phyloP scores from a whole-genome alignment of 2,329 filamentous ascomycete species.

The Epichloe coenophiala region DNA sequence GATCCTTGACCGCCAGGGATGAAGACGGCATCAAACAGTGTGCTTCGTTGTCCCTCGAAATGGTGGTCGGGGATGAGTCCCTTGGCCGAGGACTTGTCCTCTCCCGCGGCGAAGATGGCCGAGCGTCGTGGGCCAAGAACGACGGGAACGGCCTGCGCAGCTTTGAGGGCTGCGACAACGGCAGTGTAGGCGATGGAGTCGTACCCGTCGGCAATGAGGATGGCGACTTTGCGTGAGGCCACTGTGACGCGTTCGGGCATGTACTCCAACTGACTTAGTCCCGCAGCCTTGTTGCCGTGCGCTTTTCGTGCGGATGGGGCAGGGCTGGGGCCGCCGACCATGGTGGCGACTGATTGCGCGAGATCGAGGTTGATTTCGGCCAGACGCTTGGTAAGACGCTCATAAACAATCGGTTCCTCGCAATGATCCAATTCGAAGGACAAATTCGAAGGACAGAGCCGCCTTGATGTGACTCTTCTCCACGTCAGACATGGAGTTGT shows the following conservation, averaged over 20 bases:
- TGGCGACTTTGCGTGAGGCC: slow-evolving; percentile 55
- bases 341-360: slow-evolving; percentile 53
- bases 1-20: slow-evolving; percentile 58
- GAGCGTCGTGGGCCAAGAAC: slow-evolving; percentile 59
- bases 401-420: slow-evolving; percentile 64
- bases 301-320: slow-evolving; percentile 38
- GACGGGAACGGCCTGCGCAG: slow-evolving; percentile 52
- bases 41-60: slow-evolving; percentile 65
- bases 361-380: slow-evolving; percentile 60
- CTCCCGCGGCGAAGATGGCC: slow-evolving; percentile 48
- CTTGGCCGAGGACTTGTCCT: slow-evolving; percentile 34
- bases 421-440: slow-evolving; percentile 73
- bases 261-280: slow-evolving; percentile 57
- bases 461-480: slow-evolving; percentile 62
- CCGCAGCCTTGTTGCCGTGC: slow-evolving; percentile 53
- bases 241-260: slow-evolving; percentile 52
- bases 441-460: slow-evolving; percentile 62
- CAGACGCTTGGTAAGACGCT: slow-evolving; percentile 53
- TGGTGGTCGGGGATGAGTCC: slow-evolving; percentile 61
- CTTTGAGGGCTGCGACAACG: slow-evolving; percentile 48
- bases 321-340: slow-evolving; percentile 53
- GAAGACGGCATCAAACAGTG: slow-evolving; percentile 70
- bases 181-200: slow-evolving; percentile 52
- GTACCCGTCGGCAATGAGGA: slow-evolving; percentile 67
- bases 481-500: slow-evolving; percentile 55